Evolutionary conservation across 2,329 filamentous ascomycete genomes (phyloP).

Genomic region (Triangularia verruculosa): DNA sequence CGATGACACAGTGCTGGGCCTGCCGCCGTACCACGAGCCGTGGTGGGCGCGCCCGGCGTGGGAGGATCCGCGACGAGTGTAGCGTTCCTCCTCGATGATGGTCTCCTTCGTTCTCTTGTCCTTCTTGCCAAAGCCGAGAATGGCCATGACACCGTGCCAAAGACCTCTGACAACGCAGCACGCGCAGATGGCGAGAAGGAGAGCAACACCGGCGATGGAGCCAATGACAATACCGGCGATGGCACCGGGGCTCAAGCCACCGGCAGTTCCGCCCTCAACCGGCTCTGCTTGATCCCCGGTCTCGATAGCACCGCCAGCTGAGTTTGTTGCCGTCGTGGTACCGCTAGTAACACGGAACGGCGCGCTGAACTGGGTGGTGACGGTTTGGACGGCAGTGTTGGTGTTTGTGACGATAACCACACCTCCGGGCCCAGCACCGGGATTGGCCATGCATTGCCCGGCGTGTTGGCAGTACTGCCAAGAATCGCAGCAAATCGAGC

Average conservation of each 20-base stretch:
- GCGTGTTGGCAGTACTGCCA: conserved; percentile 63
- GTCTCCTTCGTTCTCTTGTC: conserved; percentile 45
- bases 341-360: conserved; percentile 53
- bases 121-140: conserved; percentile 59
- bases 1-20: conserved; percentile 40
- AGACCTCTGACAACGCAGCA: conserved; percentile 66
- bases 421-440: conserved; percentile 29
- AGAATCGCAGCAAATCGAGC: conserved; percentile 65
- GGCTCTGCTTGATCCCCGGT: conserved; percentile 43
- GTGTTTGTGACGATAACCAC: conserved; percentile 31
- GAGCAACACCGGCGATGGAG: conserved; percentile 61
- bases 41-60: conserved; percentile 52
- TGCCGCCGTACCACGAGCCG: conserved; percentile 54
- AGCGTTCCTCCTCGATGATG: conserved; percentile 60
- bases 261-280: conserved; percentile 36
- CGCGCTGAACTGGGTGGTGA: conserved; percentile 54
- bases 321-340: conserved; percentile 53
- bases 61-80: conserved; percentile 47
- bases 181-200: conserved; percentile 70
- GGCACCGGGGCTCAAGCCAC: conserved; percentile 63
- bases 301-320: conserved; percentile 45
- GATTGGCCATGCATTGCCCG: conserved; percentile 57
- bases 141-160: conserved; percentile 56
- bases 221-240: conserved; percentile 82
- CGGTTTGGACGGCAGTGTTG: conserved; percentile 43